phyloP scores from a whole-genome alignment of 805 yeast genomes.

The Hanseniaspora meyeri region DNA sequence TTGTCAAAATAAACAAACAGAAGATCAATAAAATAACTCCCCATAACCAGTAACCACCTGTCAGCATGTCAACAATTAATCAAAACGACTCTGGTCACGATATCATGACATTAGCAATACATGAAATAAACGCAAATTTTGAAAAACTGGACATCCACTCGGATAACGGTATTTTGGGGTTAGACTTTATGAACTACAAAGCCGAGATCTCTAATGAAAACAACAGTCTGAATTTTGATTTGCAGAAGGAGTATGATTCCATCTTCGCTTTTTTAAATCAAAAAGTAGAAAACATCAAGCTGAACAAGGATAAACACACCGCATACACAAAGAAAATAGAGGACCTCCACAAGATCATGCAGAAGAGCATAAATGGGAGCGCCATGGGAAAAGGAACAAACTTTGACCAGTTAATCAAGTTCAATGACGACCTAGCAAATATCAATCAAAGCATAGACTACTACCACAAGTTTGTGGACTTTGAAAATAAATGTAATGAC shows the following conservation, averaged over 20 bases:
- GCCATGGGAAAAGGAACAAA: background rate
- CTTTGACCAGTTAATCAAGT: background rate
- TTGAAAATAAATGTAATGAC: constrained; percentile 3
- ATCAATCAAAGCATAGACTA: constrained; percentile 9
- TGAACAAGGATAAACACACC: background rate
- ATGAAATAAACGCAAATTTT: background rate
- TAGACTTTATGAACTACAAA: background rate
- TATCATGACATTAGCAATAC: background rate
- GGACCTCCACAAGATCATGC: background rate
- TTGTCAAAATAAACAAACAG: background rate
- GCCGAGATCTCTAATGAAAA: background rate
- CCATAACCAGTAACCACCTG: too few relatives aligned
- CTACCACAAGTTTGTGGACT: constrained; percentile 1
- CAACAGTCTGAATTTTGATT: constrained; percentile 2
- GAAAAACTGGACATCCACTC: background rate
- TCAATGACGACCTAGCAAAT: background rate
- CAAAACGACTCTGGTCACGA: background rate
- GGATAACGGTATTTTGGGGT: background rate
- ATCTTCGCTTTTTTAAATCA: background rate
- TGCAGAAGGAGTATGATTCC: constrained; percentile 1
- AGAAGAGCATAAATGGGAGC: background rate
- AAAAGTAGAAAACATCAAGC: background rate
- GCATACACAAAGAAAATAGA: background rate
- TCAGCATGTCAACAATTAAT: background rate
- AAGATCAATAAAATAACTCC: background rate